Base-by-base conservation (phyloP, 192 early-diverging fungal species). In the Dispira simplex region DNA sequence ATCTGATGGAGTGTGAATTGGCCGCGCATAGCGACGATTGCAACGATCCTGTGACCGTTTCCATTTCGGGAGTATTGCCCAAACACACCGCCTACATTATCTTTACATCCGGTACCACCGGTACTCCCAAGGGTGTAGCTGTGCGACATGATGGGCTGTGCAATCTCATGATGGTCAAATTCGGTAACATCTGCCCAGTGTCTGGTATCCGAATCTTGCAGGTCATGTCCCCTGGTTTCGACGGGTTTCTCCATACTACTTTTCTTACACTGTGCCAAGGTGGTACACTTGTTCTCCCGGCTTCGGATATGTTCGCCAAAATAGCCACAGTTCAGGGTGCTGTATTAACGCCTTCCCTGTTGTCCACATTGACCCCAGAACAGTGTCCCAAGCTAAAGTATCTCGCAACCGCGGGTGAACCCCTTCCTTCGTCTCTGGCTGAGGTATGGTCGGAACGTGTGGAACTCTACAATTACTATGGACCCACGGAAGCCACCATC, bases 31-130 rank as follows among this genome's bases (percentile, higher is more conserved):
- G 4, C 18, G 48, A 51, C 21, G 21, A 16, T 1, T 23, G 16
- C 16, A 16, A 16, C 48, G 48, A 16, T 23, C 9, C 48, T 16
- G 18, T 23, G 18, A 51, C 48, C 48, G 48, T 3, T 4, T 9
- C 48, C 48, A 51, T 23, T 16, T 16, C 48, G 21, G 21, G 21
- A 1, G 18, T 51, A 23, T 23, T 16, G 18, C 28, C 23, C 13
- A 21, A 56, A 21, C 16, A 60, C 25, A 18, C 16, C 32, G 58
- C 58, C 2, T 60, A 60, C 39, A 27, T 44, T 14, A 60, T 60
- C 16, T 60, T 60, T 43, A 60, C 58, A 1, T 60, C 58, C 8
- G 58, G 58, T 44, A 60, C 58, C 58, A 60, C 58, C 32, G 58
- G 58, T 18, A 18, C 2, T 1, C 58, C 58, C 8, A 60, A 60